These are phyloP conservation scores for Chalciporus chontae DNA, from an alignment of 768 basidiomycete species.

Conservation along the genomic window DNA sequence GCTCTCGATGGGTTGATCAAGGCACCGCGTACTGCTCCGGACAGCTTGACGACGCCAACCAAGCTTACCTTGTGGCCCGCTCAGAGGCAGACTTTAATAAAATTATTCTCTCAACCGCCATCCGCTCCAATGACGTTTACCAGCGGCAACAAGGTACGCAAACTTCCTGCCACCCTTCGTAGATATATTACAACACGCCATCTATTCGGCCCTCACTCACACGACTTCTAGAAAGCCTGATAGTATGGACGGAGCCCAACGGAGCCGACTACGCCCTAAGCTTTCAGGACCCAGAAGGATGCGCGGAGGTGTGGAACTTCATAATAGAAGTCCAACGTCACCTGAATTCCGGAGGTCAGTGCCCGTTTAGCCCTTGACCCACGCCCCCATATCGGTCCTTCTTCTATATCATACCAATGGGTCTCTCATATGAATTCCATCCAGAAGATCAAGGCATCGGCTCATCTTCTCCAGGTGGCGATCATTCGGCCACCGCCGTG, in stretches of 20 bases:
- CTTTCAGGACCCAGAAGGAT: conserved; percentile 95
- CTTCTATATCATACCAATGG: conserved; percentile 15
- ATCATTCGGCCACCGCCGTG: conserved; percentile 55
- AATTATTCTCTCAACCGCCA: conserved; percentile 75
- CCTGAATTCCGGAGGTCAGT: conserved; percentile 61
- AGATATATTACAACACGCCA: conserved; percentile 2
- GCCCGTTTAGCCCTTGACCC: conserved; percentile 18
- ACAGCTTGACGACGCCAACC: conserved; percentile 72
- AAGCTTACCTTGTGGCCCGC: conserved; percentile 81
- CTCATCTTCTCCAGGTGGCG: conserved; percentile 65
- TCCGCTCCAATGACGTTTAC: conserved; percentile 80
- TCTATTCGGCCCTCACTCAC: conserved; percentile 14
- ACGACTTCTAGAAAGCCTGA: conserved; percentile 75
- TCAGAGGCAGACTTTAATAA: conserved; percentile 70
- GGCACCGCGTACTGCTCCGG: conserved; percentile 97
- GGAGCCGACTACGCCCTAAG: conserved; percentile 94
- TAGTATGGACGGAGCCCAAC: conserved; percentile 97
- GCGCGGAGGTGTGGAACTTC: conserved; percentile 96
- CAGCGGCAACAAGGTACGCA: conserved; percentile 79
- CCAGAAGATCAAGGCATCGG: conserved; percentile 46
- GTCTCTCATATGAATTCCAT: conserved; percentile 12
- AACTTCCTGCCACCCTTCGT: not conserved
- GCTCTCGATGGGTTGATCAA: conserved; percentile 89
- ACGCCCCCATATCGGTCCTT: conserved; percentile 3
- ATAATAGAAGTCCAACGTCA: conserved; percentile 90